Evolutionary conservation across 2,329 filamentous ascomycete species (phyloP).

Genomic region (Fusarium sp.): DNA sequence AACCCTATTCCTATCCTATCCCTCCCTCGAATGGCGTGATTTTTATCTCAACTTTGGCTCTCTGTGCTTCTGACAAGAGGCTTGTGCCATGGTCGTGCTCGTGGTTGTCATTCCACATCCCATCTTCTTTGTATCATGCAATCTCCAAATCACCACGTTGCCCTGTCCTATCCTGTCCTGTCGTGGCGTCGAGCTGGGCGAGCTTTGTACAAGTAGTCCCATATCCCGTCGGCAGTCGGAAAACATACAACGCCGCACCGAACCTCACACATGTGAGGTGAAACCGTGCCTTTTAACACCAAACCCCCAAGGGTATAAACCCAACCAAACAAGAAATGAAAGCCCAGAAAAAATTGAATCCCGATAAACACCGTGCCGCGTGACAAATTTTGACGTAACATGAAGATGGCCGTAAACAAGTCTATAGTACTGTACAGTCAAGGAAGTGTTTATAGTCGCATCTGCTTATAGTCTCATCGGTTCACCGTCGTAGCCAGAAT

Average conservation of each 20-base stretch:
- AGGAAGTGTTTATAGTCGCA: slow-evolving; percentile 6
- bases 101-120: not conserved
- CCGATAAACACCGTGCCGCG: slow-evolving; percentile 35
- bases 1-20: not conserved
- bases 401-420: slow-evolving; percentile 38
- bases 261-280: not conserved
- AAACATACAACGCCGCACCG: slow-evolving; percentile 25
- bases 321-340: slow-evolving; percentile 13
- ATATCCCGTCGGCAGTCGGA: slow-evolving; percentile 6
- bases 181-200: slow-evolving; percentile 5
- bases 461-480: slow-evolving; percentile 49
- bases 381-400: slow-evolving; percentile 37
- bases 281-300: slow-evolving; percentile 18
- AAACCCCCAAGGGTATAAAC: slow-evolving; percentile 16
- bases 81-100: not conserved
- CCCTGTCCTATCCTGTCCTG: not conserved
- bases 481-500: slow-evolving; percentile 60
- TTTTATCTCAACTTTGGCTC: slow-evolving; percentile 1
- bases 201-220: slow-evolving; percentile 8
- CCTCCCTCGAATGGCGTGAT: not conserved
- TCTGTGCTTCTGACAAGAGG: slow-evolving; percentile 1
- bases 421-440: slow-evolving; percentile 40
- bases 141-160: slow-evolving; percentile 12
- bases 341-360: not conserved
- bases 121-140: slow-evolving; percentile 4